A percentile compares a stretch with the other conserved stretches of the same genome.
Conservation (phyloP, 1,284 basidiomycete species). For the Cerioporus squamosus region DNA sequence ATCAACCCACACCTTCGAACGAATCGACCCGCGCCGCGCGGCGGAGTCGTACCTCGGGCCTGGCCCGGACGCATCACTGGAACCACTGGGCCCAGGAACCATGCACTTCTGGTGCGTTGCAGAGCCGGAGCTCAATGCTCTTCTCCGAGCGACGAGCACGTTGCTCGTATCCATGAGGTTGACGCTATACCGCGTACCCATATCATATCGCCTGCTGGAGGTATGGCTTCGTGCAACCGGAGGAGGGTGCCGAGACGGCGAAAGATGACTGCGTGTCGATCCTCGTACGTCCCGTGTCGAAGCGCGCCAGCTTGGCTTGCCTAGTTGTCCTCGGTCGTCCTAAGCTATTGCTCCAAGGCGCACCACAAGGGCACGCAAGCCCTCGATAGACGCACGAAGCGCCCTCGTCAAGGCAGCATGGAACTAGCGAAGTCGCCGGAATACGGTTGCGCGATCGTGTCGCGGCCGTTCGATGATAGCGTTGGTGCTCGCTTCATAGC, state of each 20-base stretch:
- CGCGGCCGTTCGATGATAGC: not conserved
- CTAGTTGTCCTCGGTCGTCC: conserved; percentile 15
- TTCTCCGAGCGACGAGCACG: not conserved
- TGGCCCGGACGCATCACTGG: not conserved
- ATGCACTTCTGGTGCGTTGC: too few relatives aligned
- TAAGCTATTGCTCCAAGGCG: conserved; percentile 15
- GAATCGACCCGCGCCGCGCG: not conserved
- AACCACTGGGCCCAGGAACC: too few relatives aligned
- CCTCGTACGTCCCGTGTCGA: conserved; percentile 23
- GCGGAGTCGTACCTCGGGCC: not conserved
- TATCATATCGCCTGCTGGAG: conserved; percentile 6
- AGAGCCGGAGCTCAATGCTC: not conserved
- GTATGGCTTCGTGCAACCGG: conserved; percentile 20
- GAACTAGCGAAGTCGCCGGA: conserved; percentile 17
- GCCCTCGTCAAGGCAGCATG: conserved; percentile 22
- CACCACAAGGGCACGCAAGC: conserved; percentile 16
- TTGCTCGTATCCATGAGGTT: too few relatives aligned
- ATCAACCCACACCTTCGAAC: not conserved
- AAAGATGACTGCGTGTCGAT: conserved; percentile 15
- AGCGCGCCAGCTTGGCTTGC: conserved; percentile 17
- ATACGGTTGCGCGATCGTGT: not conserved
- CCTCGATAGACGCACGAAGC: conserved; percentile 20
- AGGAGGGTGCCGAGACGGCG: conserved; percentile 19
- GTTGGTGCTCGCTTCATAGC: not conserved
- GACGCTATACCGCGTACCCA: conserved; percentile 2